These are phyloP conservation scores for Backusella sp. DNA, from an alignment of 192 early-diverging fungal genomes.

Conservation along the genomic window DNA sequence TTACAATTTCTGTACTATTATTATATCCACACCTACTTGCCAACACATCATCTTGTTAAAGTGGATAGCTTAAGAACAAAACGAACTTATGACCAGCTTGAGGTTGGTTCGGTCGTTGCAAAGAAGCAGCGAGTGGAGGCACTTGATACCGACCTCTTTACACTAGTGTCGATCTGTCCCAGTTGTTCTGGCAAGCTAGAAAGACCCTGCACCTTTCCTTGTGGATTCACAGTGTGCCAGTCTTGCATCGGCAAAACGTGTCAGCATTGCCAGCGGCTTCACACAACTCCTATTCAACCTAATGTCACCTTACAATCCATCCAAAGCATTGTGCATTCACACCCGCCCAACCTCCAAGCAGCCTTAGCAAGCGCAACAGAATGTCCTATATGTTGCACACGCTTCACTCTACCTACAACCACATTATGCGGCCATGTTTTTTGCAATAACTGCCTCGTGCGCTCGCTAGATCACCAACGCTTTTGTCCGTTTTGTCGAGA, in stretches of 20 bases:
- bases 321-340: neutral
- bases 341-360: neutral
- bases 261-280: neutral
- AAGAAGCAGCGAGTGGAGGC: neutral
- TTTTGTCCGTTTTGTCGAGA: conserved; percentile 24
- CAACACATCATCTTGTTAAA: neutral
- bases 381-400: conserved; percentile 56
- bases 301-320: conserved; percentile 41
- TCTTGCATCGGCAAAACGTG: conserved; percentile 19
- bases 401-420: conserved; percentile 58
- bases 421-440: conserved; percentile 64
- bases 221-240: conserved; percentile 40
- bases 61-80: conserved; percentile 8
- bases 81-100: conserved; percentile 3
- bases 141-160: conserved; percentile 10
- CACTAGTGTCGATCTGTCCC: conserved; percentile 27
- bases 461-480: conserved; percentile 44
- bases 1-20: neutral
- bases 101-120: neutral
- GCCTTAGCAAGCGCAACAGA: conserved; percentile 35
- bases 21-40: neutral
- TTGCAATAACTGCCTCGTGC: conserved; percentile 58
- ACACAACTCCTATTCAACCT: neutral
- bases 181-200: conserved; percentile 30
- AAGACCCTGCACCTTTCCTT: conserved; percentile 39